phyloP scores from a whole-genome alignment of 495 filamentous ascomycete species.

The Parachaetomium inaequale region DNA sequence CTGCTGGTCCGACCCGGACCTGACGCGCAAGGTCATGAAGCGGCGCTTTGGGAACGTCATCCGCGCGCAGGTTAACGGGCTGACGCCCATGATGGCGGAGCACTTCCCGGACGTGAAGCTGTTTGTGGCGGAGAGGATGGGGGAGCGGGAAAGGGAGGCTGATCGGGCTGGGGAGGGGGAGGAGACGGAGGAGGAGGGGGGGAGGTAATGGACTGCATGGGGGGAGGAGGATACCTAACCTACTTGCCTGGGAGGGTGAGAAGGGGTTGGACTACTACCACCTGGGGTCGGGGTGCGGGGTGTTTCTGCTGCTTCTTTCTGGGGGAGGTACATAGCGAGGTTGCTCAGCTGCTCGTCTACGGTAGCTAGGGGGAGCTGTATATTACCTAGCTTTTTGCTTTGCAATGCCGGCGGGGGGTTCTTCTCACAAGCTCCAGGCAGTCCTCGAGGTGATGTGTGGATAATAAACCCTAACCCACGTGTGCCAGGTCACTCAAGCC shows the following conservation, averaged over 20 bases:
- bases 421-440: no score
- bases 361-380: not conserved
- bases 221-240: no score
- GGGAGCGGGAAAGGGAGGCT: slow-evolving; percentile 31
- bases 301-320: not conserved
- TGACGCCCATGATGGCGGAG: slow-evolving; percentile 62
- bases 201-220: not conserved
- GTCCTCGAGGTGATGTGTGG: no score
- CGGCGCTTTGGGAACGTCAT: slow-evolving; percentile 61
- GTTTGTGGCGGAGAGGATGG: slow-evolving; percentile 51
- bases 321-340: not conserved
- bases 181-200: slow-evolving; percentile 34
- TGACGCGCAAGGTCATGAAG: slow-evolving; percentile 58
- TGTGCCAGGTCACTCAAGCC: no score
- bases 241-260: not conserved
- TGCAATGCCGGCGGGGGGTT: no score
- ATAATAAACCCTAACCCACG: no score
- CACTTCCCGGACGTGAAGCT: slow-evolving; percentile 55
- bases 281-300: no score
- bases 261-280: no score
- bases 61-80: slow-evolving; percentile 48
- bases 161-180: slow-evolving; percentile 21
- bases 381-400: no score
- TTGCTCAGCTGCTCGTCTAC: not conserved
- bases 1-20: slow-evolving; percentile 59